Evolutionary conservation across 164 flowering plant genomes (phyloP).

Genomic region (Dillenia turbinata): DNA sequence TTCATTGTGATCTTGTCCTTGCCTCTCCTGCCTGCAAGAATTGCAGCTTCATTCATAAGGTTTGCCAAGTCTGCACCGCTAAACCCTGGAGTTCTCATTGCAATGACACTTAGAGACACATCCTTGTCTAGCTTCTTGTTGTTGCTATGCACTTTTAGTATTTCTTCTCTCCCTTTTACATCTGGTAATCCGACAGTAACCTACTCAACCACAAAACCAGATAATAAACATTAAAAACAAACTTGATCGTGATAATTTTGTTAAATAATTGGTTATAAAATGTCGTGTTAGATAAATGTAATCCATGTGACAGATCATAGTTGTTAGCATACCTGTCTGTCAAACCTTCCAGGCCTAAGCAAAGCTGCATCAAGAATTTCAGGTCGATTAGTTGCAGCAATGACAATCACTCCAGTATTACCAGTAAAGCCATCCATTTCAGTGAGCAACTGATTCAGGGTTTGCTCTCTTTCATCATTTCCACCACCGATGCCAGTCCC

Average conservation of each 20-base stretch:
- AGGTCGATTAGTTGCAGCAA: constrained; percentile 76
- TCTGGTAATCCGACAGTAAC: constrained; percentile 69
- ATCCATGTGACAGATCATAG: too few relatives aligned
- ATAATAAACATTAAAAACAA: neutral
- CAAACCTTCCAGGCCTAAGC: constrained; percentile 76
- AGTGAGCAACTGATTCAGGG: constrained; percentile 62
- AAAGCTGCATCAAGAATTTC: constrained; percentile 68
- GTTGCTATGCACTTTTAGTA: constrained; percentile 58
- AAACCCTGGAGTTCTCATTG: constrained; percentile 78
- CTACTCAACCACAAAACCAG: constrained; percentile 16
- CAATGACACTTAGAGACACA: constrained; percentile 47
- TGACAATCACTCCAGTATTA: constrained; percentile 63
- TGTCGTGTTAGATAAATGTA: too few relatives aligned
- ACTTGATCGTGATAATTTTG: too few relatives aligned
- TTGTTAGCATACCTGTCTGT: constrained; percentile 40
- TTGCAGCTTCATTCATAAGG: constrained; percentile 81
- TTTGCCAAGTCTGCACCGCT: constrained; percentile 81
- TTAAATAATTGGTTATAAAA: too few relatives aligned
- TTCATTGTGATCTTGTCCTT: constrained; percentile 45
- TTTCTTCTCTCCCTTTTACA: constrained; percentile 66
- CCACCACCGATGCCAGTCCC: constrained; percentile 78
- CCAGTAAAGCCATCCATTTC: constrained; percentile 78
- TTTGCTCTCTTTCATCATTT: constrained; percentile 68
- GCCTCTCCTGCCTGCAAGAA: constrained; percentile 77
- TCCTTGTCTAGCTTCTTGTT: constrained; percentile 61